Evolutionary conservation across 2,329 filamentous ascomycete genomes (phyloP).

Genomic region (Fusarium nelsonii): DNA sequence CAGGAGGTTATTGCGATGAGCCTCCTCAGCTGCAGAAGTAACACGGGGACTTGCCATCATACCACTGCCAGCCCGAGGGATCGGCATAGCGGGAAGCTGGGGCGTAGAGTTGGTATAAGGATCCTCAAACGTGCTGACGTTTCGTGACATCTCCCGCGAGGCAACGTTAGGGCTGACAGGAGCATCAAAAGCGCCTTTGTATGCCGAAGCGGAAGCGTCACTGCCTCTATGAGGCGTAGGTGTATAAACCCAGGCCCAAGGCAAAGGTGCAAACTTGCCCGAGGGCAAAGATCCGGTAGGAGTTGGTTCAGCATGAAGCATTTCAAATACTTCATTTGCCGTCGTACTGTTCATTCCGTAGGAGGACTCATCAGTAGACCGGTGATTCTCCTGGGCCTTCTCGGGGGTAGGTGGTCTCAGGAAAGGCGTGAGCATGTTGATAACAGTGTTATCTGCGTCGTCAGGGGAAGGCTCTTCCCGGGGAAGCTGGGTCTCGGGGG

Average conservation of each 20-base stretch:
- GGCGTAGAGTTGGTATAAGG: conserved; percentile 50
- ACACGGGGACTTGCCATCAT: conserved; percentile 39
- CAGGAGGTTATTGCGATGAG: conserved; percentile 53
- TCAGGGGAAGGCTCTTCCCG: conserved; percentile 41
- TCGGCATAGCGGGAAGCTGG: conserved; percentile 25
- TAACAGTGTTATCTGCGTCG: conserved; percentile 56
- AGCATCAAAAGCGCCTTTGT: conserved; percentile 47
- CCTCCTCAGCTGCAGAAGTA: conserved; percentile 45
- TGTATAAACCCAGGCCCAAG: conserved; percentile 64
- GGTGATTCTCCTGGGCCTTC: conserved; percentile 48
- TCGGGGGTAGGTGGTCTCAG: conserved; percentile 60
- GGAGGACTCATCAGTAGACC: conserved; percentile 58
- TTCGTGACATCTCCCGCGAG: conserved; percentile 31
- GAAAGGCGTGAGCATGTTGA: conserved; percentile 63
- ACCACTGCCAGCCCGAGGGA: conserved; percentile 24
- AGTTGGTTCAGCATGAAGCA: conserved; percentile 52
- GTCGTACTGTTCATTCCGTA: conserved; percentile 68
- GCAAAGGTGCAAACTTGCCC: conserved; percentile 56
- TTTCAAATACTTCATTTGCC: conserved; percentile 64
- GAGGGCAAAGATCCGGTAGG: conserved; percentile 48
- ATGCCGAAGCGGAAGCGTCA: conserved; percentile 38
- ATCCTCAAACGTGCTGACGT: conserved; percentile 46
- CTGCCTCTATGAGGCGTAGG: conserved; percentile 50
- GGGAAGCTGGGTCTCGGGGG: conserved; percentile 21
- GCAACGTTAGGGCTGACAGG: conserved; percentile 45